A percentile compares a stretch with the other conserved stretches of the same genome.
phyloP scores from a whole-genome alignment of 371 early-diverging fungal species.

The Apophysomyces variabilis region DNA sequence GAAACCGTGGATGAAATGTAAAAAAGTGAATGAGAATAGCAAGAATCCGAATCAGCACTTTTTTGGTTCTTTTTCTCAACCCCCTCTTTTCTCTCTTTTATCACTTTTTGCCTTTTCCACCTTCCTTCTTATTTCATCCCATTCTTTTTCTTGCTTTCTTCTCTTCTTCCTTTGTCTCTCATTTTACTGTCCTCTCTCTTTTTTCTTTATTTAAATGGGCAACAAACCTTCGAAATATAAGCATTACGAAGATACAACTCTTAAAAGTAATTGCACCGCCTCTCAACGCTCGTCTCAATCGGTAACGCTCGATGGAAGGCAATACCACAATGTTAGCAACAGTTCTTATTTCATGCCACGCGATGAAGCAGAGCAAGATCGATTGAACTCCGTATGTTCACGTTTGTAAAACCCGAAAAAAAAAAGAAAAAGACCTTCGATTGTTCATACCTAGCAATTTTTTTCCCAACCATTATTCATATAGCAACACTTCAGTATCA shows the following conservation, averaged over 20 bases:
- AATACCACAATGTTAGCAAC: constrained; percentile 41
- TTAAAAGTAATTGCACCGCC: constrained; percentile 15
- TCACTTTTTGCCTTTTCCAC: constrained; percentile 9
- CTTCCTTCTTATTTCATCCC: neutral
- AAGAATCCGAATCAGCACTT: neutral
- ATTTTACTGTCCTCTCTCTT: constrained; percentile 16
- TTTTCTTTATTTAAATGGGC: constrained; percentile 25
- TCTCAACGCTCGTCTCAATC: constrained; percentile 16
- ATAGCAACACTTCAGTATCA: constrained; percentile 9
- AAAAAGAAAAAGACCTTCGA: too few relatives aligned
- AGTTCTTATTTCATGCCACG: constrained; percentile 48
- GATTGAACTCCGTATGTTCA: constrained; percentile 47
- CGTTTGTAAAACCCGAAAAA: neutral
- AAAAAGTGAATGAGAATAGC: constrained; percentile 10
- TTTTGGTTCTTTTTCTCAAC: constrained; percentile 8
- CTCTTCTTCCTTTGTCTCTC: constrained; percentile 15
- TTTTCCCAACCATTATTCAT: neutral
- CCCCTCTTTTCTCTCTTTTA: neutral
- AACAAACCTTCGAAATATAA: constrained; percentile 27
- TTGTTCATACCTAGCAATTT: neutral
- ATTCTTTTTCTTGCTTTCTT: constrained; percentile 7
- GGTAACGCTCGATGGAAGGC: constrained; percentile 40
- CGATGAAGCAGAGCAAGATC: constrained; percentile 55
- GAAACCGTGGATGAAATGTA: neutral
- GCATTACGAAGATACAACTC: constrained; percentile 15